phyloP scores from a whole-genome alignment of 2,329 filamentous ascomycete genomes.

The Conoideocrella luteorostrata region DNA sequence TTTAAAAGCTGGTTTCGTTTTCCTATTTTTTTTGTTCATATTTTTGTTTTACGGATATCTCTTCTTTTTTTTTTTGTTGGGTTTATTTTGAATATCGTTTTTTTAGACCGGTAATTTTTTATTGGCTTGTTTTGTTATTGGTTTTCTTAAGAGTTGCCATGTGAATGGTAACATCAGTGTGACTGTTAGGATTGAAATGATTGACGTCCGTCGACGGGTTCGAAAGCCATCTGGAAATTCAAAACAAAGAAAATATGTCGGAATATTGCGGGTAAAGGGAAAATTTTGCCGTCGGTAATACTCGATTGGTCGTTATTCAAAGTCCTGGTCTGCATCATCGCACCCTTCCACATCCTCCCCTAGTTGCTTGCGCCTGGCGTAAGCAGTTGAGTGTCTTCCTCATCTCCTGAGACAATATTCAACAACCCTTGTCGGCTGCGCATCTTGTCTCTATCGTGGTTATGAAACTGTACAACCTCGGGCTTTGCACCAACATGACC shows the following conservation, averaged over 20 bases:
- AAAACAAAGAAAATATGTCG: no score
- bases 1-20: not conserved
- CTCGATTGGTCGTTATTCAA: no score
- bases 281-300: no score
- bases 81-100: not conserved
- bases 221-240: no score
- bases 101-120: not conserved
- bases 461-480: conserved; percentile 54
- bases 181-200: no score
- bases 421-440: conserved; percentile 48
- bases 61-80: not conserved
- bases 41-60: not conserved
- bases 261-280: no score
- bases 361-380: conserved; percentile 8
- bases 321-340: not conserved
- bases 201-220: no score
- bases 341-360: no score
- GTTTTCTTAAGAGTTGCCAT: no score
- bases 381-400: conserved; percentile 23
- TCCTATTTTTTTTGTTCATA: not conserved
- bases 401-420: conserved; percentile 31
- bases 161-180: no score
- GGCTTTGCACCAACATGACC: conserved; percentile 41
- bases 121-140: no score
- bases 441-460: conserved; percentile 36